Evolutionary conservation across 345 rosid genomes (phyloP).

Genomic region (Eucalyptus melliodora): DNA sequence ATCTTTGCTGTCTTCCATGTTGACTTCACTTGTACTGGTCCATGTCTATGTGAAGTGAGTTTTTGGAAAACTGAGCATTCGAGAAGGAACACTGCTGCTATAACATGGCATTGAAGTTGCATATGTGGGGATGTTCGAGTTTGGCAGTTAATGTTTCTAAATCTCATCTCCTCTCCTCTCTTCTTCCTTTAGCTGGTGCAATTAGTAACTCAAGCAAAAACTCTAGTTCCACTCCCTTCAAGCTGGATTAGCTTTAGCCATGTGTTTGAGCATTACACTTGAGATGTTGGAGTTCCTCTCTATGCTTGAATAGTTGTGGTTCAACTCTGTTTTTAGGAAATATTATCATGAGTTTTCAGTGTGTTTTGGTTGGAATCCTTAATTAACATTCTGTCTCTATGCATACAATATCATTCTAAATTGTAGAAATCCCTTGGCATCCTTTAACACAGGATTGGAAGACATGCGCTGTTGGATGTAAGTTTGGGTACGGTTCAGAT

Average conservation of each 20-base stretch:
- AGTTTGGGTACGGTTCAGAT: conserved; percentile 29
- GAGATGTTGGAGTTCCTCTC: neutral
- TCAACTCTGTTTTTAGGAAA: neutral
- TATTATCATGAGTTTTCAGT: neutral
- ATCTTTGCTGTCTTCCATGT: neutral
- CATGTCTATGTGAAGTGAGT: neutral
- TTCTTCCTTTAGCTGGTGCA: neutral
- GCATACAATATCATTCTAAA: neutral
- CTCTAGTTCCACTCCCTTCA: neutral
- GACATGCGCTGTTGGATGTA: conserved; percentile 62
- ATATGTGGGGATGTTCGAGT: neutral
- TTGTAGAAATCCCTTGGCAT: neutral
- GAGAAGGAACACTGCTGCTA: neutral
- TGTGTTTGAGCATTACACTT: neutral
- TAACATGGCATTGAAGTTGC: neutral
- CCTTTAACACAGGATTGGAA: conserved; percentile 37
- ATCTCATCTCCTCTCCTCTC: neutral
- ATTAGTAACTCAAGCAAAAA: neutral
- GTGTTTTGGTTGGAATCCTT: neutral
- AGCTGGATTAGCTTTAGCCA: neutral
- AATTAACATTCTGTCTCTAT: neutral
- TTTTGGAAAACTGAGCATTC: neutral
- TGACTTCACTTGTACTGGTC: neutral
- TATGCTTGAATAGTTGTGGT: neutral
- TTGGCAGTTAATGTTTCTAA: neutral